Base-by-base conservation (phyloP, 176 grass and related monocot genomes). In the Carex scoparia region DNA sequence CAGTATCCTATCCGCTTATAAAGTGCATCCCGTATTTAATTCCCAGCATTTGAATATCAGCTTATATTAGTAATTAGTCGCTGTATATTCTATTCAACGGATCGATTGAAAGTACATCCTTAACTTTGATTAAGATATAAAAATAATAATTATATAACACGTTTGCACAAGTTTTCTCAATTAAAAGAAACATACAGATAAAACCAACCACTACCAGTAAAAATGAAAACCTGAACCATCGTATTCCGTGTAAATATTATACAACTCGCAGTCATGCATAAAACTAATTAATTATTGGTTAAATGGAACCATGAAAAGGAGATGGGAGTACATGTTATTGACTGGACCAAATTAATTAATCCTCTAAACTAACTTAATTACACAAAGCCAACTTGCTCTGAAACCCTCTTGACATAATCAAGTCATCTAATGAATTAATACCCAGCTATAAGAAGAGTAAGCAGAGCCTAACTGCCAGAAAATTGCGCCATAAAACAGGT, bases 381-480 rank as follows among this genome's bases (percentile, higher is more conserved):
- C 23, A 77, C 40, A 30, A 77, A 72, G 7, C 4, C 58, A 18
- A 15, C 46, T 42, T 44, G 10, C 68, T 71, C 38, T 8, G 10
- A 42, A 71, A 46, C 37, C 68, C 68, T 71, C 68, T 44, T 23
- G 0, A 42, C 33, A 70, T 70, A 71, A 30, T 76, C 13, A 76
- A 30, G 23, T 55, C 11, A 76, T 76, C 46, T 75, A 53, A 70
- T 1, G 7, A 51, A 53, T 51, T 75, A 30, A 75, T 53, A 75
- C 71, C 71, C 71, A 51, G n/a, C 44, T 75, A 75, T 14, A 51
- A 75, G 10, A 75, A 46, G 18, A 27, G 10, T 32, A 69, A 46
- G 53, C 71, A 14, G 9, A 75, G 71, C 46, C 71, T 76, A 76
- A 53, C 28, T 78, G 51, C 74, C 74, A 78, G 74, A 78, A 78